Evolutionary conservation across 306 rosid genomes (phyloP).

Genomic region (Sicyos edulis): DNA sequence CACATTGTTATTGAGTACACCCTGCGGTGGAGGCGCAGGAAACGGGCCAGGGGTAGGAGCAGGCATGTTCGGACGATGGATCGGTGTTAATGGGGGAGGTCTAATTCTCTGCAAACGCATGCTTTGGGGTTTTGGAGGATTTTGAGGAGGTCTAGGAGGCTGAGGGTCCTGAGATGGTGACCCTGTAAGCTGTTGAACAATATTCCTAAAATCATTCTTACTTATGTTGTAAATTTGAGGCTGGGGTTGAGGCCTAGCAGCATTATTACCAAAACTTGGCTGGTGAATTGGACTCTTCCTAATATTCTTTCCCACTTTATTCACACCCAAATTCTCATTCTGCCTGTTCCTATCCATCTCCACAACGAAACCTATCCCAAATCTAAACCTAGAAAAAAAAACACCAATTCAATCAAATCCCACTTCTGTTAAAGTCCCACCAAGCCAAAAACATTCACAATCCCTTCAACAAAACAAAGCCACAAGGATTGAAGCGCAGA

Average conservation of each 20-base stretch:
- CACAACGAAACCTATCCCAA: neutral
- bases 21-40: conserved; percentile 43
- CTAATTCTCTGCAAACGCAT: conserved; percentile 79
- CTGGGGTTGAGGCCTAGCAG: conserved; percentile 79
- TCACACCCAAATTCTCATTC: conserved; percentile 79
- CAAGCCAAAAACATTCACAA: neutral
- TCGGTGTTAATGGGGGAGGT: conserved; percentile 83
- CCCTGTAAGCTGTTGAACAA: conserved; percentile 95
- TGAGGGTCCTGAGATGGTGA: conserved; percentile 65
- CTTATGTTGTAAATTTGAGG: conserved; percentile 97
- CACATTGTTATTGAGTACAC: conserved; percentile 26
- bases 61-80: conserved; percentile 50
- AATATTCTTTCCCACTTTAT: conserved; percentile 80
- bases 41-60: conserved; percentile 38
- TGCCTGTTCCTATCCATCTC: conserved; percentile 72
- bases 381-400: neutral
- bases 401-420: neutral
- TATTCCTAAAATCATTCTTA: conserved; percentile 84
- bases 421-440: neutral
- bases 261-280: conserved; percentile 55
- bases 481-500: neutral
- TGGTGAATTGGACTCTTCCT: conserved; percentile 90
- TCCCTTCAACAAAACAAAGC: neutral
- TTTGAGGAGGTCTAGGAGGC: conserved; percentile 62
- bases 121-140: conserved; percentile 79